These are phyloP conservation scores for Closterium sp. DNA, from an alignment of 139 green algal genomes.

Conservation along the genomic window DNA sequence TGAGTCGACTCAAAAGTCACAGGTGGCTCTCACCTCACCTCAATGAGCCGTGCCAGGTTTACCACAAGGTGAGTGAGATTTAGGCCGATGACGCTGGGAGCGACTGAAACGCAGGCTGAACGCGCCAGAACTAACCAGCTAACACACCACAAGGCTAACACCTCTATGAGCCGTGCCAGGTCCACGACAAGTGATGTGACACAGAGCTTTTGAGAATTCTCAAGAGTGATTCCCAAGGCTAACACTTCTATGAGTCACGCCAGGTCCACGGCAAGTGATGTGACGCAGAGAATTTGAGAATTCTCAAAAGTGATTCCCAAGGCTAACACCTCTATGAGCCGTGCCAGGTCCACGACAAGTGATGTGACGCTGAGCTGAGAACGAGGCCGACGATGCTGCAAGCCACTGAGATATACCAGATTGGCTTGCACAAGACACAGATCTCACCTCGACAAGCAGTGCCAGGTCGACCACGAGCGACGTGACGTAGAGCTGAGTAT, in stretches of 20 bases:
- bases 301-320: too few species aligned
- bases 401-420: conserved; percentile 4
- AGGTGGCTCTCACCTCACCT: background rate
- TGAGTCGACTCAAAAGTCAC: too few species aligned
- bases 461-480: background rate
- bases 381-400: conserved; percentile 24
- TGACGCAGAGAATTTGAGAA: too few species aligned
- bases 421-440: background rate
- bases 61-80: background rate
- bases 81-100: too few species aligned
- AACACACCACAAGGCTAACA: background rate
- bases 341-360: conserved; percentile 1
- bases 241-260: too few species aligned
- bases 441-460: background rate
- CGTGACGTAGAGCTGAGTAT: background rate
- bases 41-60: conserved; percentile 27
- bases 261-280: too few species aligned
- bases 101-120: background rate
- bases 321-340: background rate
- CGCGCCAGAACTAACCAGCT: background rate
- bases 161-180: background rate
- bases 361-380: background rate
- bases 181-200: conserved; percentile 12
- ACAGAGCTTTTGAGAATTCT: too few species aligned
- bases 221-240: too few species aligned